Evolutionary conservation across 306 rosid species (phyloP), one percentile per base, ranked within the genome.

Genomic region (Trifolium fragiferum): DNA sequence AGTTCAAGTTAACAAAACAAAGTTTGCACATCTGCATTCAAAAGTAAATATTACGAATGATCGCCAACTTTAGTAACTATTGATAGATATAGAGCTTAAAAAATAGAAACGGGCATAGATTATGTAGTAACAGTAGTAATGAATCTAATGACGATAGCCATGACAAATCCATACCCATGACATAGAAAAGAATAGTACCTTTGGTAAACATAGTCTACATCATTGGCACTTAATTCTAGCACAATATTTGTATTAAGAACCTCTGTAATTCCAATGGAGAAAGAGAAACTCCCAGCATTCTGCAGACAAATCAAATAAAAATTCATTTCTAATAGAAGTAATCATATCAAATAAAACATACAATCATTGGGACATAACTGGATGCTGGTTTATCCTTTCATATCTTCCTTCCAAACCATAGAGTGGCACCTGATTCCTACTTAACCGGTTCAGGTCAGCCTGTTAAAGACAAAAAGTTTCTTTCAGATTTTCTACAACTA

Each of bases 321-420:
- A 72, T 58, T 57, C 64, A 49, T 32, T 73, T 58, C 55, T 32
- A 70, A 38, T 19, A 54, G 44, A 46, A 59, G 44, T 77, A 13
- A 66, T 40, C 18, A 23, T 47, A 23, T 27, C 70, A 46, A 70
- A 77, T 77, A 70, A 76, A 86, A 61, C 57, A 47, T 49, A 68
- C 50, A 59, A 78, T 54, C 72, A 18, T 40, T 78, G 73, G 60
- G 47, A 74, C 94, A 75, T 91, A 86, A 91, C 98, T 90, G 97
- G 96, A 81, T 94, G 97, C 73, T 94, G 89, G 79, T 94, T 94
- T 86, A 94, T 91, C 85, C 98, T 91, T 81, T 91, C 92, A 78
- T 90, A 90, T 84, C 90, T 88, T 81, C 97, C 93, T 76, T 90
- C 93, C 83, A 94, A 92, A 44, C 89, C 93, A 81, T 84, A 94